A percentile compares a stretch with the other conserved stretches of the same genome.
Evolutionary conservation across 257 asterid species (phyloP).

Genomic region (Cruciata laevipes): DNA sequence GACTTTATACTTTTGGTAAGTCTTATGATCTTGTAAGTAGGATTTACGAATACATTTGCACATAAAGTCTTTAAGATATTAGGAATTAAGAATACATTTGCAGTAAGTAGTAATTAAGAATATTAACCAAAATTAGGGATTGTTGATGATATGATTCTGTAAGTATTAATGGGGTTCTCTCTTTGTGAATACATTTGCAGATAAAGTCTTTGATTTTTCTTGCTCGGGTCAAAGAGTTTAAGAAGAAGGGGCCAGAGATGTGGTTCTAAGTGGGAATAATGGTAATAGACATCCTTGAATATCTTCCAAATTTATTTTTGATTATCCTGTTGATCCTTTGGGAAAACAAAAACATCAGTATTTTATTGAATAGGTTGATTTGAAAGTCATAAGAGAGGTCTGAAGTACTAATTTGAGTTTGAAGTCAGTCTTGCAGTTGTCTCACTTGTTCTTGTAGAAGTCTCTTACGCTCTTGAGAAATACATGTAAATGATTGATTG

Average conservation of each 20-base stretch:
- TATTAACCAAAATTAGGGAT: too few species aligned
- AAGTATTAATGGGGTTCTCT: not conserved
- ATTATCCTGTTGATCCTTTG: not conserved
- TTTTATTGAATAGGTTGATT: not conserved
- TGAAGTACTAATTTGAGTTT: not conserved
- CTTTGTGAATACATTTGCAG: constrained; percentile 31
- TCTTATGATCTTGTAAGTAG: not conserved
- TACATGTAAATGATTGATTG: too few species aligned
- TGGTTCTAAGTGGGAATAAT: constrained; percentile 86
- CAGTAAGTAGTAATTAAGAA: too few species aligned
- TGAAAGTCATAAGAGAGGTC: constrained; percentile 1
- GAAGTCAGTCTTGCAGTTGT: not conserved
- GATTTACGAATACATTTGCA: too few species aligned
- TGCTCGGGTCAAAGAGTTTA: constrained; percentile 69
- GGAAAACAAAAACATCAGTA: not conserved
- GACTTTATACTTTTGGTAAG: constrained; percentile 67
- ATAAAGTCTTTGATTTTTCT: constrained; percentile 74
- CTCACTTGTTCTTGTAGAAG: too few species aligned
- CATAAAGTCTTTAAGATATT: too few species aligned
- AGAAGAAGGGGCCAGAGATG: constrained; percentile 86
- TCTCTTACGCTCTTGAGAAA: too few species aligned
- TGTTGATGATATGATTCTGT: too few species aligned
- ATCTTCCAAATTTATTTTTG: not conserved
- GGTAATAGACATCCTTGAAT: constrained; percentile 34
- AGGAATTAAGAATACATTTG: too few species aligned